Base-by-base conservation (phyloP, 2,329 filamentous ascomycete genomes). In the Leptographium flavum region DNA sequence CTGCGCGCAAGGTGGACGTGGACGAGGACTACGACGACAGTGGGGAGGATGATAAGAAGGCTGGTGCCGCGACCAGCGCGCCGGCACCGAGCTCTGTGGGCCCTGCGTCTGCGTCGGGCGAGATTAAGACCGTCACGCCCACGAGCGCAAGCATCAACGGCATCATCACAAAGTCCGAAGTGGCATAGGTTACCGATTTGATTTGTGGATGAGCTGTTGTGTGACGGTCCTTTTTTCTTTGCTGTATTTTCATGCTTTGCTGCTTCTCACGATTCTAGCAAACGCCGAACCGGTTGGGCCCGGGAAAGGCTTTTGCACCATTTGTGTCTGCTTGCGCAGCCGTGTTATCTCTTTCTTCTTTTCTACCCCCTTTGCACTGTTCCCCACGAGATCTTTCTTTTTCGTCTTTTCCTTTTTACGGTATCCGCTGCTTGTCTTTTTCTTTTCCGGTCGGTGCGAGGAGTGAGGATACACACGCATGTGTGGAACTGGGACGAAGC, bases 11-110 rank as follows among this genome's bases (percentile, higher is more conserved):
- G 63, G 93, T 98, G 78, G 90, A 96, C 7, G 85, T 96, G 19
- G 88, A 98, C 54, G 92, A 98, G 60, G 84, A 96, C 60, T 96
- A 98, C 56, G 90, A 96, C 60, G 90, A 96, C 56, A 90, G 88
- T 47, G 86, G 78, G 5, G 88, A 94, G 53, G 90, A 95, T 48
- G 83, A 92, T 47, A 81, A 81, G 65, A 81, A 81, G 59, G 59
- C 60, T 2, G 60, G 61, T 1, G 58, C 28, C 5, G 17, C 45
- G 1, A 14, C 45, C 2, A 30, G 38, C 22, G 44, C 35, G n/a
- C 17, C 39, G 17, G 45, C 22, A n/a, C 31, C 49, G 22, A 38
- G 44, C n/a, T 49, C 49, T 8, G 40, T 49, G 2, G 60, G 60
- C 15, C 55, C 61, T 11, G 53, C 56, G 8, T 69, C 73, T 17